Evolutionary conservation across 345 rosid species (phyloP), one percentile per base, ranked within the genome.

Genomic region (Arabis hirsuta): DNA sequence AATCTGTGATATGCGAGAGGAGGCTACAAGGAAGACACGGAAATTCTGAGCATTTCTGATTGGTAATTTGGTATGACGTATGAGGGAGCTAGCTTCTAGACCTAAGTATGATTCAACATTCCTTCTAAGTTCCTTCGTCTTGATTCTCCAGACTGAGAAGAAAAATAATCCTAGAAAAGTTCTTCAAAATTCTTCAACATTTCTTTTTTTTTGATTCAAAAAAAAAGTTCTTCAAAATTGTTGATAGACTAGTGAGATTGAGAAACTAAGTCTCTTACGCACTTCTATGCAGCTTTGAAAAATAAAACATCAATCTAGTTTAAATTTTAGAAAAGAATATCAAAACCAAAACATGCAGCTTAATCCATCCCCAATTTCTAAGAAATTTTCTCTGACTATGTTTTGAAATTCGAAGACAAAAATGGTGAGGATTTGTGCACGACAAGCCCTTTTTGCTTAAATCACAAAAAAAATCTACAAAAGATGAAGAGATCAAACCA

Each of bases 401-500:
- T 24, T 12, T 42, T 42, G 36, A 27, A 4, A 8, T 44, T 61
- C 39, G 24, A 61, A 13, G 8, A 60, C 51, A 41, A 19, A 68
- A 6, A 14, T 44, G 34, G 38, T n/a, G 9, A 52, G 26, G 38
- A 43, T 22, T 62, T 31, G 24, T 52, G 61, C 6, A 54, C 56
- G 29, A 63, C 27, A 63, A 32, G 55, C 24, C 48, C 48, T 14
- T 55, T 63, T 72, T 45, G 12, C 57, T 36, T 72, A 34, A 54
- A 54, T 9, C 9, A 45, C n/a, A 68, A 31, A 32, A 13, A 69
- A 72, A 26, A 39, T 14, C n/a, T 38, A 12, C 14, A 46, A 14
- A 13, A 9, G 14, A 64, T n/a, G 3, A 70, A 69, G 19, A 56
- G 34, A 73, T 39, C 65, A 65, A 46, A 47, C 59, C 72, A 47